Base-by-base conservation (phyloP, 352 stramenopile genomes). In the Elongisporangium senticosum region DNA sequence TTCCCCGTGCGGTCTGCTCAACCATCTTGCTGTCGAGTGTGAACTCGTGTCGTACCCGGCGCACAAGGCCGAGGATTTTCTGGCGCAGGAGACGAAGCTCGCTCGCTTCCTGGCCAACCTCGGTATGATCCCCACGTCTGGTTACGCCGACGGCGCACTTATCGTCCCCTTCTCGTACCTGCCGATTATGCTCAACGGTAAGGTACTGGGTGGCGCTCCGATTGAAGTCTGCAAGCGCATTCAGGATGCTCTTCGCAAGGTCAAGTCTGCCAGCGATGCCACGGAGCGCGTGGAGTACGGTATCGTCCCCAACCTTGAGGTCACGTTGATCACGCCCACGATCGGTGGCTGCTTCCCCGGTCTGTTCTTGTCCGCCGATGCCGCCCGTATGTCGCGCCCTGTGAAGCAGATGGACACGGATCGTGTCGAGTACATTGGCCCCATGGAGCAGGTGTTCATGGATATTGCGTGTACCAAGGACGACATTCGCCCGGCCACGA, bases 391-490 rank as follows among this genome's bases (percentile, higher is more conserved):
- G 71, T 89, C 98, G 11, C 90, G 95, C 20, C 91, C 90, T 0
- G 91, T 98, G n/a, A 79, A 87, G 61, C 89, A 98, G 62, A 78
- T 98, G 53, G 73, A 89, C 39, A 98, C 82, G 13, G 77, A 97
- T 23, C 89, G 86, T 52, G 85, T 96, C 15, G 98, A 99, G 74
- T 96, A 94, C 61, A 99, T 99, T 72, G 97, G 97, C 3, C 93
- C 97, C 0, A 98, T 99, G 93, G 97, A 99, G 74, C 85, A 96
- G 61, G 93, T 97, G 24, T 99, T 98, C 64, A 96, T 99, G 92
- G 90, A 99, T 61, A 99, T 99, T 75, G 96, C 96, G 1, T 98
- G 96, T 71, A 94, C 97, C 20, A 87, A 96, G 58, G 87, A 97
- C 66, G 97, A 99, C 69, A 79, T 99, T 28, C 83, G 95, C n/a